phyloP scores from a whole-genome alignment of 495 filamentous ascomycete genomes.

The Aspergillus olivimuriae region DNA sequence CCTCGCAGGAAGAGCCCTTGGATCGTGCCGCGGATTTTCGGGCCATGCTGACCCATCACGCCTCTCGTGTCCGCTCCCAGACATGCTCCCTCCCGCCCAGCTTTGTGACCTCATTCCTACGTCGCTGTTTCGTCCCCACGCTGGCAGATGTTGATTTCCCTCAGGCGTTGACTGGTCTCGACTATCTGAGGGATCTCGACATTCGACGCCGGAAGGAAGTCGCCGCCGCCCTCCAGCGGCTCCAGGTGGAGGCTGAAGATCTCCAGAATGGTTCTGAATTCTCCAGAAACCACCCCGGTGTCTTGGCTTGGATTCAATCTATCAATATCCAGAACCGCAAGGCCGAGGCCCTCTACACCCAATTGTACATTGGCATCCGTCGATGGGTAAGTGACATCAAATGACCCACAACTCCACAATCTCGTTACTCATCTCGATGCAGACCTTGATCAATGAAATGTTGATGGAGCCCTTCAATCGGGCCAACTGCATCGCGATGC shows the following conservation, averaged over 20 bases:
- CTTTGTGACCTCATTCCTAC: slow-evolving; percentile 62
- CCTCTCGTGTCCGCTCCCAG: slow-evolving; percentile 56
- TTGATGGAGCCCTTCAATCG: slow-evolving; percentile 58
- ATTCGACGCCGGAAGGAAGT: slow-evolving; percentile 57
- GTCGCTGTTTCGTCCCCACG: slow-evolving; percentile 52
- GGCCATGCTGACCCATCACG: slow-evolving; percentile 55
- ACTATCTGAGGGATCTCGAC: slow-evolving; percentile 67
- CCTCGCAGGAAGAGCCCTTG: slow-evolving; percentile 30
- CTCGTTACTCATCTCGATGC: slow-evolving; percentile 16
- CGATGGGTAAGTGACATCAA: slow-evolving; percentile 67
- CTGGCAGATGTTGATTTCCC: slow-evolving; percentile 61
- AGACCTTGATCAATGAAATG: slow-evolving; percentile 69
- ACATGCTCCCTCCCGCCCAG: slow-evolving; percentile 59
- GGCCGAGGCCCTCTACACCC: slow-evolving; percentile 57
- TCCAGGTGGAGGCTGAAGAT: slow-evolving; percentile 38
- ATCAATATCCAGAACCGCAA: slow-evolving; percentile 50
- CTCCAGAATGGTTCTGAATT: slow-evolving; percentile 33
- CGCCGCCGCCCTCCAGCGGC: slow-evolving; percentile 33
- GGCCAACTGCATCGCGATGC: slow-evolving; percentile 65
- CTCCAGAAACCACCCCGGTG: slow-evolving; percentile 41
- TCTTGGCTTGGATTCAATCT: slow-evolving; percentile 47
- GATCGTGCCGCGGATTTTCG: slow-evolving; percentile 55
- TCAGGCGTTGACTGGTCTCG: slow-evolving; percentile 63
- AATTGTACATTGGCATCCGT: slow-evolving; percentile 60
- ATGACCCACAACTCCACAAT: too few relatives aligned